A percentile compares a stretch with the other conserved stretches of the same genome.
Conservation (phyloP, 2,329 filamentous ascomycete species). For the Paecilomyces fulvus region DNA sequence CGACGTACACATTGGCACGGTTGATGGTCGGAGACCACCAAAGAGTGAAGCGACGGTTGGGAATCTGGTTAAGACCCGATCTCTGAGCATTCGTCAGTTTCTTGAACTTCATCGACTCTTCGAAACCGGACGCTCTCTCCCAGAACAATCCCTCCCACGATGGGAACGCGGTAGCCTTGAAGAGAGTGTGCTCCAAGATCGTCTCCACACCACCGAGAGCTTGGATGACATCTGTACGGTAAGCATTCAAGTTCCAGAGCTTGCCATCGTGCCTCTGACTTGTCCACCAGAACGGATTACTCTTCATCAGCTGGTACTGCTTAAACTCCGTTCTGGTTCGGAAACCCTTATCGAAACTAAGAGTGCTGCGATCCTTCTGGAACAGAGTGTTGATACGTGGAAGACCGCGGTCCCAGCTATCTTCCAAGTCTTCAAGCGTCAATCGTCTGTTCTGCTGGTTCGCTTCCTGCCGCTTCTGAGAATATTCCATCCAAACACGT, state of each 20-base stretch:
- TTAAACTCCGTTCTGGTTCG: slow-evolving; percentile 93
- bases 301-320: slow-evolving; percentile 97
- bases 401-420: slow-evolving; percentile 95
- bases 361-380: slow-evolving; percentile 93
- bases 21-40: slow-evolving; percentile 98
- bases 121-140: slow-evolving; percentile 58
- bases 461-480: slow-evolving; percentile 91
- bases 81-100: slow-evolving; percentile 96
- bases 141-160: slow-evolving; percentile 96
- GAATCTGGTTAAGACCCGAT: slow-evolving; percentile 95
- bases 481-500: slow-evolving; percentile 98
- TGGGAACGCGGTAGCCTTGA: slow-evolving; percentile 94
- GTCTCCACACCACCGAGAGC: slow-evolving; percentile 94
- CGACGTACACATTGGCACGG: slow-evolving; percentile 93
- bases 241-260: slow-evolving; percentile 92
- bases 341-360: slow-evolving; percentile 98
- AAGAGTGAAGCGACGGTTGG: slow-evolving; percentile 93
- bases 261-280: slow-evolving; percentile 96
- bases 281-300: slow-evolving; percentile 99
- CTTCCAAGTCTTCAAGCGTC: slow-evolving; percentile 91
- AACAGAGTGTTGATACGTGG: slow-evolving; percentile 98
- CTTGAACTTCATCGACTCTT: slow-evolving; percentile 85
- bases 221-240: slow-evolving; percentile 94
- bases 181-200: slow-evolving; percentile 91
- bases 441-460: slow-evolving; percentile 94